Evolutionary conservation across 2,329 filamentous ascomycete species (phyloP).

Genomic region (Cladosporium sp.): DNA sequence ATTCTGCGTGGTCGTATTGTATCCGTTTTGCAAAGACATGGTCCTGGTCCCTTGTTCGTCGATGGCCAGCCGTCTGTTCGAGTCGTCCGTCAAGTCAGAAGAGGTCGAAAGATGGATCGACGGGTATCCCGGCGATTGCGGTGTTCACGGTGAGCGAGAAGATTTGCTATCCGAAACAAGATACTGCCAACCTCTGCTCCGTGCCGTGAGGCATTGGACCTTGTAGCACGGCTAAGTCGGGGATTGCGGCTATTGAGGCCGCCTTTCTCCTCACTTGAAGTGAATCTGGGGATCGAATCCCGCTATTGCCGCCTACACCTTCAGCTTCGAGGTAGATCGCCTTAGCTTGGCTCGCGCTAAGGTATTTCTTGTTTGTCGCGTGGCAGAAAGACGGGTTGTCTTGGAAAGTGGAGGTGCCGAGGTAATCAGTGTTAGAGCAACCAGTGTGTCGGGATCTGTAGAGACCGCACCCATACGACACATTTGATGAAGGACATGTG

Average conservation of each 20-base stretch:
- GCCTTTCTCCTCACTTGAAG: slow-evolving; percentile 6
- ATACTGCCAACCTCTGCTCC: neutral
- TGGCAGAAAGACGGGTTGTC: neutral
- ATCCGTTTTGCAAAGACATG: slow-evolving; percentile 2
- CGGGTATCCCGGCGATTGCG: neutral
- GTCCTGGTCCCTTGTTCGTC: neutral
- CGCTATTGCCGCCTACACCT: neutral
- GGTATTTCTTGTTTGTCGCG: neutral
- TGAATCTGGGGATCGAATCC: neutral
- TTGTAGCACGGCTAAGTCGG: neutral
- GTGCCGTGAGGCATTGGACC: neutral
- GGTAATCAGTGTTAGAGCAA: neutral
- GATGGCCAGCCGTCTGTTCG: neutral
- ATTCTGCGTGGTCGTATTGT: slow-evolving; percentile 7
- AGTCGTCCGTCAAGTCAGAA: neutral
- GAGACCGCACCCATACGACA: too few species aligned
- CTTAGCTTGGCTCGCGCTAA: slow-evolving; percentile 1
- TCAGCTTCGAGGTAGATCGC: neutral
- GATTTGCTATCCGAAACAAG: neutral
- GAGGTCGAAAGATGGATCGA: neutral
- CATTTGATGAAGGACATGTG: too few species aligned
- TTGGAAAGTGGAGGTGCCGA: neutral
- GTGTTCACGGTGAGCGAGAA: neutral
- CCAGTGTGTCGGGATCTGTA: too few species aligned
- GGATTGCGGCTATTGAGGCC: slow-evolving; percentile 8